Evolutionary conservation across 2,329 filamentous ascomycete genomes (phyloP).

Genomic region (Cadophora sp.): DNA sequence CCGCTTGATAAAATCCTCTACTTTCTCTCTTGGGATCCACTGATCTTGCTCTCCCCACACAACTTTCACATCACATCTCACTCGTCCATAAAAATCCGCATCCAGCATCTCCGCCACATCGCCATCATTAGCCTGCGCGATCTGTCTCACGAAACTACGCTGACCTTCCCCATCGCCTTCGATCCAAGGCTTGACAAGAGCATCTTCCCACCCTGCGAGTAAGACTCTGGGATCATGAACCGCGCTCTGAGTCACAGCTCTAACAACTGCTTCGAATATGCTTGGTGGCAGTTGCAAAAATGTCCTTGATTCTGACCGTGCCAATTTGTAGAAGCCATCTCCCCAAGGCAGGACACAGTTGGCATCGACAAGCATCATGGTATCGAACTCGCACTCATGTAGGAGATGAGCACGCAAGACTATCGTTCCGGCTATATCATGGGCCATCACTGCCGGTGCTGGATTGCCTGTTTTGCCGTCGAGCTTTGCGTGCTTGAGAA

Average conservation of each 20-base stretch:
- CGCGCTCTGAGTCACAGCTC: neutral
- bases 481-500: neutral
- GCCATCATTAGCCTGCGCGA: constrained; percentile 2
- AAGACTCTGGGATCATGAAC: constrained; percentile 1
- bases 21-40: constrained; percentile 12
- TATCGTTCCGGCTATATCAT: constrained; percentile 8
- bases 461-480: neutral
- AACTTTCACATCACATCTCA: constrained; percentile 7
- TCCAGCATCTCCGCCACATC: constrained; percentile 13
- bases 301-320: neutral
- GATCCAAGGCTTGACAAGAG: neutral
- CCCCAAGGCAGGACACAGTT: constrained; percentile 8
- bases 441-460: constrained; percentile 3
- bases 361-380: constrained; percentile 14
- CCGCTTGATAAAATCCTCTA: neutral
- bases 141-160: neutral
- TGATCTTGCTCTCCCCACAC: constrained; percentile 13
- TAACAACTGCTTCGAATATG: constrained; percentile 1
- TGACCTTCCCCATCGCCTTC: neutral
- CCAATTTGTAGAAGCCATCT: constrained; percentile 11
- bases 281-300: neutral
- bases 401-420: constrained; percentile 8
- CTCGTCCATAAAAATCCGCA: neutral
- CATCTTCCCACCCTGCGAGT: neutral
- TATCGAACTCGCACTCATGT: constrained; percentile 1